Base-by-base conservation (phyloP, 1,139 yeast species). In the Pichia sp. region DNA sequence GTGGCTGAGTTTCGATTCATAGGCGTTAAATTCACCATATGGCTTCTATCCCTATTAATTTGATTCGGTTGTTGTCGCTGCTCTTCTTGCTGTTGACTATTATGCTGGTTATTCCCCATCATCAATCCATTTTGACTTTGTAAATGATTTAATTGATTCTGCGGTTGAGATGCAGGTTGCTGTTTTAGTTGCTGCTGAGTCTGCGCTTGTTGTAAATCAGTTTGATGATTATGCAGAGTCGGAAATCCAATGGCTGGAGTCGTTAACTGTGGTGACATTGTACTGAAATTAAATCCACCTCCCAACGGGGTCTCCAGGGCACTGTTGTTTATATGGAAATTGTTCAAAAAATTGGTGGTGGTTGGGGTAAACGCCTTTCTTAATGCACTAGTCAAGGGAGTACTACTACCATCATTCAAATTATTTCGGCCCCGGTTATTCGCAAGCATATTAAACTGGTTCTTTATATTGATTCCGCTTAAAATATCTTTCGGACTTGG, bases 251-350 rank as follows among this genome's bases (percentile, higher is more conserved):
- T 38, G 5, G 40, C 27, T 5, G 49, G 47, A 4, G 47, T 44
- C 11, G 57, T 44, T 31, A 56, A 43, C 43, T 58, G 61, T 5
- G 58, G 63, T 2, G 64, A 59, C 50, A 57, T 52, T 34, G 55
- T 59, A 35, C 55, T 57, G 8, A 57, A 51, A 16, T 56, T 52
- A 39, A 58, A 55, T 38, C 51, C 49, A 27, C 33, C 16, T 10
- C 54, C 56, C 45, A 55, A 52, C 29, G 64, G 46, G 28, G 49
- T 38, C 11, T 45, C 44, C 5, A 39, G 37, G 5, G 43, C 40
- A 32, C 33, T 39, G 27, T n/a, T 35, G 29, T 37, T 38, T 39
- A 41, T 40, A 35, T 37, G 39, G 8, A 48, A 23, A 9, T 27
- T 36, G 31, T 45, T 47, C 33, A 47, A 28, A 38, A 48, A 45